Base-by-base conservation (phyloP, 495 filamentous ascomycete genomes). In the Cercophora samala region DNA sequence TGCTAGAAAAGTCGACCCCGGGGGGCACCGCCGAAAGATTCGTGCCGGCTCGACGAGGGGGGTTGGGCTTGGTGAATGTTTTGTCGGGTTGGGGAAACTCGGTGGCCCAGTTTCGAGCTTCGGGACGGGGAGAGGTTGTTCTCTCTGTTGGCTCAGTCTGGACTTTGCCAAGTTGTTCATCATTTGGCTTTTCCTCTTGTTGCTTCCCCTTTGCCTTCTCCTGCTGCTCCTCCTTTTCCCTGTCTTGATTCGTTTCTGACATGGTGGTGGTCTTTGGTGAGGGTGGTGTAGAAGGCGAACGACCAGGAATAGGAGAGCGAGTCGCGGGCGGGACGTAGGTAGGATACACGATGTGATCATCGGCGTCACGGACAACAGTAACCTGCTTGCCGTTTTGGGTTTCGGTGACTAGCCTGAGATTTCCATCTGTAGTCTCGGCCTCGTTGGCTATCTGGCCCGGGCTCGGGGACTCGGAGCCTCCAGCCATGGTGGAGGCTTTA, bases 291-390 rank as follows among this genome's bases (percentile, higher is more conserved):
- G 58, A 60, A n/a, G 58, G 24, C 18, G 58, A 19, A 8, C 17
- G 5, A 8, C 58, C 58, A 29, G 22, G 19, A 6, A 64, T 68
- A 5, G 77, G 78, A 6, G 72, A 67, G n/a, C 74, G 59, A 15
- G 78, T 75, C 8, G 71, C 64, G 1, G 75, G 78, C 15, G 80
- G 80, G 1, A 82, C 72, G 25, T 76, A 74, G 62, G 69, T 68
- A 4, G 80, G 80, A 68, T 76, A 81, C 23, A 73, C 70, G 25
- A 77, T 66, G 55, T 75, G 66, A 19, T 79, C 78, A 51, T 72
- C 60, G 11, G 23, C 63, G 55, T 81, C 78, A 62, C 71, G 69
- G 11, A 76, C 66, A 8, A 81, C 60, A 1, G 73, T 71, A 15
- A 68, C 72, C 15, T 32, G 66, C 5, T 71, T 72, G 19, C 73